Percentiles rank a stretch among this genome's conserved stretches.
Conservation (phyloP, 1,284 basidiomycete genomes). For the Sporisorium graminicola region DNA sequence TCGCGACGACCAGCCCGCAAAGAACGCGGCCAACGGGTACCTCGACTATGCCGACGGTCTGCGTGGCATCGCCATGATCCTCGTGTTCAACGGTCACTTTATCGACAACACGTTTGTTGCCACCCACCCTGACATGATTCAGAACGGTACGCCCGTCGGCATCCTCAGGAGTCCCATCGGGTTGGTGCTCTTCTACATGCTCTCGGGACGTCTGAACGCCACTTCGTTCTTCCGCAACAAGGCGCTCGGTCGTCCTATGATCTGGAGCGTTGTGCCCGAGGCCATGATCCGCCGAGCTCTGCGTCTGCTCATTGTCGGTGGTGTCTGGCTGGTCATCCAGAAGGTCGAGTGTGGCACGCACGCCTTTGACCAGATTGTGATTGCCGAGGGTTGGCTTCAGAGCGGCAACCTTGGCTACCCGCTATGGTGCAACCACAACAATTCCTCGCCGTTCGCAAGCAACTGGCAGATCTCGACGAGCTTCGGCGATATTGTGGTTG, state of each 20-base stretch:
- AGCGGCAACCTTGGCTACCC: conserved; percentile 69
- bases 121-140: conserved; percentile 66
- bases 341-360: conserved; percentile 59
- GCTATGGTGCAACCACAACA: conserved; percentile 68
- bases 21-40: conserved; percentile 36
- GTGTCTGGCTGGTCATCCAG: conserved; percentile 70
- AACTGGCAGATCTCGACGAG: conserved; percentile 45
- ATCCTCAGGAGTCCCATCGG: conserved; percentile 40
- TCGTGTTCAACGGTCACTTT: conserved; percentile 71
- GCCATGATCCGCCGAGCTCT: conserved; percentile 71
- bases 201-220: conserved; percentile 70
- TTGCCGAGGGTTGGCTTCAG: conserved; percentile 62
- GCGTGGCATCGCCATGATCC: conserved; percentile 70
- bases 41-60: conserved; percentile 71
- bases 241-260: conserved; percentile 66
- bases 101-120: conserved; percentile 70
- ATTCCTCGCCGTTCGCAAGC: conserved; percentile 30
- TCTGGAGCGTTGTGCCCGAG: conserved; percentile 65
- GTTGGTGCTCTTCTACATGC: conserved; percentile 64
- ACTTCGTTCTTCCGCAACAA: conserved; percentile 68
- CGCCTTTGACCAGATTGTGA: conserved; percentile 63
- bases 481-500: conserved; percentile 69
- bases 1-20: conserved; percentile 31
- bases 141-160: conserved; percentile 66
- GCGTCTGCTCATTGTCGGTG: conserved; percentile 70